These are phyloP conservation scores for Penicillium sp. DNA, from an alignment of 2,329 filamentous ascomycete species.

Conservation along the genomic window DNA sequence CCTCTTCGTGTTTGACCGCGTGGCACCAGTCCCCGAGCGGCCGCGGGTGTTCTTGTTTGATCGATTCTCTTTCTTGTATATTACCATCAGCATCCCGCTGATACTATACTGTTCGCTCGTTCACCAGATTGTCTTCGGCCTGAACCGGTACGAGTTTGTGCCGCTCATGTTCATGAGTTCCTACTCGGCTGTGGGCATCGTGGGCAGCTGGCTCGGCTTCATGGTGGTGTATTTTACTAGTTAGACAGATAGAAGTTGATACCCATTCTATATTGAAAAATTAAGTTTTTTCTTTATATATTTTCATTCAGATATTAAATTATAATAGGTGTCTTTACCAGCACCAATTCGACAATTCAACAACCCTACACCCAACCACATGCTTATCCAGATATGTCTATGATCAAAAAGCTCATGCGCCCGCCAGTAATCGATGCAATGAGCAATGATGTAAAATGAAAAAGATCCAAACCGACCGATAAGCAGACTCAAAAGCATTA, in stretches of 20 bases:
- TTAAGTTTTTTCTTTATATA: background rate
- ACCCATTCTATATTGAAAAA: background rate
- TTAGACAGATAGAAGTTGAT: conserved; percentile 15
- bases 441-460: background rate
- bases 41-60: conserved; percentile 87
- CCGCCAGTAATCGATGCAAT: background rate
- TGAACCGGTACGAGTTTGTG: conserved; percentile 71
- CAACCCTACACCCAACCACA: background rate
- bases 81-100: conserved; percentile 81
- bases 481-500: background rate
- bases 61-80: conserved; percentile 84
- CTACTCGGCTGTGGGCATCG: conserved; percentile 89
- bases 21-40: conserved; percentile 77
- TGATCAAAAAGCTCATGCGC: background rate
- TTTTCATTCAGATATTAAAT: background rate
- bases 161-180: conserved; percentile 96
- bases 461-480: background rate
- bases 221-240: conserved; percentile 82
- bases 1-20: conserved; percentile 76
- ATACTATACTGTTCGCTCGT: conserved; percentile 83
- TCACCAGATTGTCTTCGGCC: conserved; percentile 79
- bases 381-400: background rate
- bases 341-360: background rate
- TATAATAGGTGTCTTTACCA: background rate
- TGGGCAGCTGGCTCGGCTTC: conserved; percentile 93